A percentile compares a stretch with the other conserved stretches of the same genome.
Conservation (phyloP, 2,329 filamentous ascomycete genomes). For the Dryadomyces quercus-mongolicae region DNA sequence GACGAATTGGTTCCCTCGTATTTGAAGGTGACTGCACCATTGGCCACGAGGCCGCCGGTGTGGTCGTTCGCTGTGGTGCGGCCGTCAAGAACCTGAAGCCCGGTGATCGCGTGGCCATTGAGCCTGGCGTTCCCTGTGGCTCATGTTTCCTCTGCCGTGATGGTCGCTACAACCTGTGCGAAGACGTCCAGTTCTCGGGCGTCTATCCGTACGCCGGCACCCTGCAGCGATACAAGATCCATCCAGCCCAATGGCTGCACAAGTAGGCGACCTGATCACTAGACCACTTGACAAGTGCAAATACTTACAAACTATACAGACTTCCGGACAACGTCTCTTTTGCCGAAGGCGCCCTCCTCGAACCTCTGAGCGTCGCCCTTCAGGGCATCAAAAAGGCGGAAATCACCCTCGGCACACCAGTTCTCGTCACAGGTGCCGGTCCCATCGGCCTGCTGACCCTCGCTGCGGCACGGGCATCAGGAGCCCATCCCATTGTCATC, state of each 20-base stretch:
- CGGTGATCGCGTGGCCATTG: constrained; percentile 54
- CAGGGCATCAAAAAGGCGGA: constrained; percentile 43
- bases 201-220: constrained; percentile 50
- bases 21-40: constrained; percentile 53
- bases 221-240: constrained; percentile 48
- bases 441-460: constrained; percentile 50
- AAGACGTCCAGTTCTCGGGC: constrained; percentile 47
- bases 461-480: constrained; percentile 45
- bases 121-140: constrained; percentile 53
- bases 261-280: constrained; percentile 20
- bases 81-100: constrained; percentile 36
- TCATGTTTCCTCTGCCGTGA: constrained; percentile 45
- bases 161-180: constrained; percentile 53
- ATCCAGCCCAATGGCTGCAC: constrained; percentile 48
- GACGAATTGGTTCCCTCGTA: constrained; percentile 49
- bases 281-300: background rate
- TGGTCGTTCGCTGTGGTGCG: constrained; percentile 44
- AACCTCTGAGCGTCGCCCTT: constrained; percentile 51
- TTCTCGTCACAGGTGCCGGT: constrained; percentile 48
- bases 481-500: constrained; percentile 50
- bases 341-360: constrained; percentile 49
- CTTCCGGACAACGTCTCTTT: constrained; percentile 44
- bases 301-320: too few relatives aligned
- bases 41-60: constrained; percentile 51
- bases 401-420: constrained; percentile 40